Evolutionary conservation across 2,329 filamentous ascomycete species (phyloP).

Genomic region (Tolypocladium sp.): DNA sequence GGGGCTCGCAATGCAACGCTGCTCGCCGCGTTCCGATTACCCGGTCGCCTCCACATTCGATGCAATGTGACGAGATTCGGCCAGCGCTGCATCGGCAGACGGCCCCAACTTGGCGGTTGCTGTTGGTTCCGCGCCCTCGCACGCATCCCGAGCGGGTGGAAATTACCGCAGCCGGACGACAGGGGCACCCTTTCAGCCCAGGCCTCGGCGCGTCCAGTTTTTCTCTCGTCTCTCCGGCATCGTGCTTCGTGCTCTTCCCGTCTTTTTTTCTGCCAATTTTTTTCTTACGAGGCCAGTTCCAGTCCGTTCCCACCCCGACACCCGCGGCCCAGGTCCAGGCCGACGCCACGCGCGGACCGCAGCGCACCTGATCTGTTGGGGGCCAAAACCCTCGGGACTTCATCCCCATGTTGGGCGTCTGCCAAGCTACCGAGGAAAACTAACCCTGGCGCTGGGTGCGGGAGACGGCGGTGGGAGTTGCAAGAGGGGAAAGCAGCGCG

Average conservation of each 20-base stretch:
- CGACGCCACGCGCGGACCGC: background rate
- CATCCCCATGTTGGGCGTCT: background rate
- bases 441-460: background rate
- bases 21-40: background rate
- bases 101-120: rapidly evolving
- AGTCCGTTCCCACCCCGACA: background rate
- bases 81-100: too few species aligned
- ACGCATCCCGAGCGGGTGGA: background rate
- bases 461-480: background rate
- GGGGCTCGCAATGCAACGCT: background rate
- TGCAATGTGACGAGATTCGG: background rate
- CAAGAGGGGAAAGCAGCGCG: background rate
- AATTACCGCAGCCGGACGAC: background rate
- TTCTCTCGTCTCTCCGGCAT: background rate
- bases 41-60: background rate
- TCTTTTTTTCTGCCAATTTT: background rate
- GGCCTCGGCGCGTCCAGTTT: background rate
- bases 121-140: background rate
- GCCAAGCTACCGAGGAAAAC: background rate
- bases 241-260: background rate
- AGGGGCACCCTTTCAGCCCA: background rate
- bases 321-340: background rate
- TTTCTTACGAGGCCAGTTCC: background rate
- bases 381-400: background rate
- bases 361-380: background rate